Percentiles rank a stretch among this genome's conserved stretches.
Conservation (phyloP, 306 rosid species). For the Quercus gilva region DNA sequence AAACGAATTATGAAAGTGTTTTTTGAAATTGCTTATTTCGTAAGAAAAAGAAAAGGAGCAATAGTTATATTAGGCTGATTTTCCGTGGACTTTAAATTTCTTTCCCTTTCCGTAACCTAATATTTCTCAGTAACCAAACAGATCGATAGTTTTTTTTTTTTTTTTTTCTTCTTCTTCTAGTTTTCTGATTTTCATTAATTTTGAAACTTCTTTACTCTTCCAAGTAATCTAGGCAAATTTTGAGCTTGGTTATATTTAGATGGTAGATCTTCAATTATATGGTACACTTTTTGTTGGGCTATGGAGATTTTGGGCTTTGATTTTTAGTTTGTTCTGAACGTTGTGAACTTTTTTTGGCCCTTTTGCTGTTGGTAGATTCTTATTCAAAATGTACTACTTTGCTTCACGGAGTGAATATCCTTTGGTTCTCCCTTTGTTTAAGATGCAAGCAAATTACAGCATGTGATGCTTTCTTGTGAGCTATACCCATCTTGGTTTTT, state of each 20-base stretch:
- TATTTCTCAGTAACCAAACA: background rate
- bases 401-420: constrained; percentile 48
- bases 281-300: background rate
- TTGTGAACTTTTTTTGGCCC: background rate
- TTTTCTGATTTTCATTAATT: background rate
- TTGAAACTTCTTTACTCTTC: background rate
- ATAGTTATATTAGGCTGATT: background rate
- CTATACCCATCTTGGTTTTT: constrained; percentile 37
- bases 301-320: background rate
- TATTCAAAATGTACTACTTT: constrained; percentile 41
- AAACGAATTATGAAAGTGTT: no score
- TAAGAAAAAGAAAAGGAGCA: no score
- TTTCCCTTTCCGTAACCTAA: background rate
- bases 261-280: constrained; percentile 19
- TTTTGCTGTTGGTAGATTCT: constrained; percentile 32
- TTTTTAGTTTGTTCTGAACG: constrained; percentile 6
- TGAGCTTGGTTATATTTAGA: background rate
- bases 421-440: constrained; percentile 42
- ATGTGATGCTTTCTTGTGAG: constrained; percentile 80
- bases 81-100: background rate
- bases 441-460: constrained; percentile 32
- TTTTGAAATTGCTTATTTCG: background rate
- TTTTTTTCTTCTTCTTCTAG: no score
- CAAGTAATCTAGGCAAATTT: background rate
- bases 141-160: background rate